A percentile compares a stretch with the other conserved stretches of the same genome.
Evolutionary conservation across 352 stramenopile genomes (phyloP).

Genomic region (Pythium vanterpoolii): DNA sequence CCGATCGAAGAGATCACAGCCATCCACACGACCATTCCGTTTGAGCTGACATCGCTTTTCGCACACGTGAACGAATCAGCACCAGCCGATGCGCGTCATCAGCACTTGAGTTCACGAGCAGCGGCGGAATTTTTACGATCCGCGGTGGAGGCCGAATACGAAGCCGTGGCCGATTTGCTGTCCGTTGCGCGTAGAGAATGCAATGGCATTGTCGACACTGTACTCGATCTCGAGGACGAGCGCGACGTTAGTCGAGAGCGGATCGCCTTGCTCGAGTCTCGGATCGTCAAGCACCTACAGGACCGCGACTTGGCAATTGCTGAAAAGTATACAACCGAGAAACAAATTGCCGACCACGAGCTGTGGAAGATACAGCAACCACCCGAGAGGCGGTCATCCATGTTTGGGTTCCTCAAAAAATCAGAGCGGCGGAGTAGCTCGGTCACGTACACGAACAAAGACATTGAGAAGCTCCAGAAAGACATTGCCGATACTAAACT

Average conservation of each 20-base stretch:
- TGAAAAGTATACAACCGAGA: constrained; percentile 66
- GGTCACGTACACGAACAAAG: constrained; percentile 35
- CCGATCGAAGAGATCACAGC: constrained; percentile 41
- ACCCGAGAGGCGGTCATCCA: constrained; percentile 22
- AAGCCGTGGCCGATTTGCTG: constrained; percentile 41
- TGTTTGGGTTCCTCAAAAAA: constrained; percentile 18
- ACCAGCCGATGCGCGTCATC: not conserved
- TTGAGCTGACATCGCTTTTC: constrained; percentile 13
- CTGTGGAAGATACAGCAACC: constrained; percentile 40
- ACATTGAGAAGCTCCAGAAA: constrained; percentile 58
- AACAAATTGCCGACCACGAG: constrained; percentile 61
- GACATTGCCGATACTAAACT: constrained; percentile 70
- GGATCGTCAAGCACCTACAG: constrained; percentile 71
- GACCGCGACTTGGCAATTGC: constrained; percentile 68
- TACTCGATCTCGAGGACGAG: constrained; percentile 40
- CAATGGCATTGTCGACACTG: constrained; percentile 36
- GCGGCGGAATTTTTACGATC: constrained; percentile 31
- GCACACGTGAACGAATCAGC: not conserved
- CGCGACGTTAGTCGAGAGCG: constrained; percentile 37
- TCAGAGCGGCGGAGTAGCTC: constrained; percentile 3
- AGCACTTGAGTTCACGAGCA: constrained; percentile 5
- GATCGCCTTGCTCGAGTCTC: constrained; percentile 61
- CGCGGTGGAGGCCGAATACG: constrained; percentile 44
- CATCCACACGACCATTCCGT: constrained; percentile 28
- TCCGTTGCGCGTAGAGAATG: constrained; percentile 48